These are phyloP conservation scores for Ophiostoma populinum DNA, from an alignment of 2,329 filamentous ascomycete genomes.

Conservation along the genomic window DNA sequence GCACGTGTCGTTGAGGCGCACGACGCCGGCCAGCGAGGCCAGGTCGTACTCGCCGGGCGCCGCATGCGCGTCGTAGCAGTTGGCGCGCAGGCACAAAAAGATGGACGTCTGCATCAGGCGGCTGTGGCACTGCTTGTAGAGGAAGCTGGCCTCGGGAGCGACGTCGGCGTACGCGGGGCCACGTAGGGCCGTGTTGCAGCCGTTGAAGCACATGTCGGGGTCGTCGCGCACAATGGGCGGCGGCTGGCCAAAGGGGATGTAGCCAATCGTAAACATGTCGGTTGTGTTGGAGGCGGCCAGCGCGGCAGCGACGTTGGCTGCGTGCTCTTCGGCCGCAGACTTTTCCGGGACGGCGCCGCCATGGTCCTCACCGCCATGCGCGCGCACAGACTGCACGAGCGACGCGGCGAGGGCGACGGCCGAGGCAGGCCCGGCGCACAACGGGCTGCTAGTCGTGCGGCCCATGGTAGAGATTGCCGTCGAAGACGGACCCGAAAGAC, in stretches of 20 bases:
- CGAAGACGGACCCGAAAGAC: too few species aligned
- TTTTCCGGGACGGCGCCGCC: neutral
- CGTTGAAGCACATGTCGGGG: neutral
- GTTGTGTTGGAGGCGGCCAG: neutral
- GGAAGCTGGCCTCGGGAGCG: neutral
- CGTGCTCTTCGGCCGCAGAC: neutral
- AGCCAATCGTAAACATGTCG: neutral
- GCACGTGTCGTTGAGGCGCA: slow-evolving; percentile 21
- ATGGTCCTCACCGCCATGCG: slow-evolving; percentile 1
- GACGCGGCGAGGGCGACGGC: neutral
- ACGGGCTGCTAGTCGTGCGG: neutral
- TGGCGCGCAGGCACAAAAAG: slow-evolving; percentile 21
- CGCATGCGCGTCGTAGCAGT: slow-evolving; percentile 17
- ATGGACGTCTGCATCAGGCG: slow-evolving; percentile 11
- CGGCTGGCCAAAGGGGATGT: neutral
- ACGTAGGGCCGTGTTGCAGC: slow-evolving; percentile 7
- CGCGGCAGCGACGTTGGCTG: neutral
- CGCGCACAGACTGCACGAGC: neutral
- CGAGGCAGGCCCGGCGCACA: neutral
- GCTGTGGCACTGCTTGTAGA: slow-evolving; percentile 6
- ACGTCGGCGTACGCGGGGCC: slow-evolving; percentile 4
- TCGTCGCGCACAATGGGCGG: neutral
- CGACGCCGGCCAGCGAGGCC: slow-evolving; percentile 11
- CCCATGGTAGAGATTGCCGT: too few species aligned
- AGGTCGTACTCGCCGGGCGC: neutral